A percentile compares a stretch with the other conserved stretches of the same genome.
These are phyloP conservation scores for Fraxinus floribunda DNA, from an alignment of 305 asterid genomes.

Conservation along the genomic window DNA sequence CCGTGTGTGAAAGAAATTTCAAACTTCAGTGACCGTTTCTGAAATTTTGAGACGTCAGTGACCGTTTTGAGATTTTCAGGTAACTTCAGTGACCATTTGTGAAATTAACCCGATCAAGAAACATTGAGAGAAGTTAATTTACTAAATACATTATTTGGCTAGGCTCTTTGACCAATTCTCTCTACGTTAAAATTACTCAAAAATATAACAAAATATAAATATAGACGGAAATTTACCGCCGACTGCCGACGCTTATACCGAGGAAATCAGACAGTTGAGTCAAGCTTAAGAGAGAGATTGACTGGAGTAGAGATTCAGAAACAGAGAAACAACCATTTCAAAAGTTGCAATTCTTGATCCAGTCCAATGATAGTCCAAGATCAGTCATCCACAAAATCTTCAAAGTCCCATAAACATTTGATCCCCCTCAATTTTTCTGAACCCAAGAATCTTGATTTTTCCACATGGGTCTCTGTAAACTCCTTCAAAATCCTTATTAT, in stretches of 20 bases:
- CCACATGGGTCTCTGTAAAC: slow-evolving; percentile 50
- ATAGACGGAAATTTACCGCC: neutral
- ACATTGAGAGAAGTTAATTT: too few species aligned
- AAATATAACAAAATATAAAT: too few species aligned
- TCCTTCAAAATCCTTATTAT: slow-evolving; percentile 41
- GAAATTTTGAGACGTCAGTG: too few species aligned
- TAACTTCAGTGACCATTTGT: too few species aligned
- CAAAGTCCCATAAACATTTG: slow-evolving; percentile 19
- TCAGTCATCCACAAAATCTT: slow-evolving; percentile 23
- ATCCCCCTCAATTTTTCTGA: neutral
- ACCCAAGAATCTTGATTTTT: slow-evolving; percentile 44
- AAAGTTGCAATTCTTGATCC: neutral
- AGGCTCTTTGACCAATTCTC: too few species aligned
- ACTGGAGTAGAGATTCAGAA: neutral
- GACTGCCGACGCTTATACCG: neutral
- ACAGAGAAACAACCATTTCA: neutral
- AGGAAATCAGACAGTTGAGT: neutral
- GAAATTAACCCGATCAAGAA: too few species aligned
- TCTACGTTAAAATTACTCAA: too few species aligned
- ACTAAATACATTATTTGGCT: too few species aligned
- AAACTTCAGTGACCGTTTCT: too few species aligned
- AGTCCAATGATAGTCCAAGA: slow-evolving; percentile 34
- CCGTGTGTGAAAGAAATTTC: too few species aligned
- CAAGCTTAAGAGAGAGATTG: neutral
- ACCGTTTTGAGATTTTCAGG: too few species aligned